Evolutionary conservation across 768 basidiomycete genomes (phyloP), one percentile per base, ranked within the genome.

Genomic region (Leccinum ochraceum): DNA sequence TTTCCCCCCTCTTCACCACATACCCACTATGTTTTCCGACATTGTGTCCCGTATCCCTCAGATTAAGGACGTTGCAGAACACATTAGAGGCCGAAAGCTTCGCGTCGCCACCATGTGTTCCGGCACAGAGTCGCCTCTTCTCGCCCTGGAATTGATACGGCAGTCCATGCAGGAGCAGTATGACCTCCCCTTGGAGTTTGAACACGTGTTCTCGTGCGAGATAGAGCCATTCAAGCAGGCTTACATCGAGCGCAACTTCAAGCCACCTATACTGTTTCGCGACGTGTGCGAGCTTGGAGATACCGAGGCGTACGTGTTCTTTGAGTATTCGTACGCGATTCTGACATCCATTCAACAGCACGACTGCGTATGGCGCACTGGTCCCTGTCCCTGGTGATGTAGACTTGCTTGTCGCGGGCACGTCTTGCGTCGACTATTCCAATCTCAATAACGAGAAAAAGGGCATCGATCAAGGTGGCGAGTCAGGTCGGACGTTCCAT

Each of bases 101-200:
- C 90, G 94, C 74, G 85, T 98, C 60, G 95, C 94, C 4, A 98
- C 95, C 11, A 98, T 98, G 95, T 97, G 90, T 75, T 96, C 94
- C 46, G 95, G 95, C 26, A 98, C 95, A 6, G 95, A 98, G 70
- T 94, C 93, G 2, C 95, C 95, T 54, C 83, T 98, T 24, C 86
- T 97, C 37, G 95, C 95, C 14, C 80, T 98, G 51, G 88, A 91
- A 32, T 77, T 95, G 61, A 92, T 97, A 50, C 87, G 87, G 59
- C 85, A 88, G 60, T 84, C 88, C 5, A 83, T 96, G 64, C 75
- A 84, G 32, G 85, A 87, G 32, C 88, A 88, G 65, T 84, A 86
- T 65, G 83, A 78, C 3, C 66, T 89, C 56, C 77, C 81, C 2
- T 76, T 97, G 58, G 83, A 88, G 26, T 79, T 94, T 55, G 90